These are phyloP conservation scores for Tuber indicum DNA, from an alignment of 495 filamentous ascomycete species.

Conservation along the genomic window DNA sequence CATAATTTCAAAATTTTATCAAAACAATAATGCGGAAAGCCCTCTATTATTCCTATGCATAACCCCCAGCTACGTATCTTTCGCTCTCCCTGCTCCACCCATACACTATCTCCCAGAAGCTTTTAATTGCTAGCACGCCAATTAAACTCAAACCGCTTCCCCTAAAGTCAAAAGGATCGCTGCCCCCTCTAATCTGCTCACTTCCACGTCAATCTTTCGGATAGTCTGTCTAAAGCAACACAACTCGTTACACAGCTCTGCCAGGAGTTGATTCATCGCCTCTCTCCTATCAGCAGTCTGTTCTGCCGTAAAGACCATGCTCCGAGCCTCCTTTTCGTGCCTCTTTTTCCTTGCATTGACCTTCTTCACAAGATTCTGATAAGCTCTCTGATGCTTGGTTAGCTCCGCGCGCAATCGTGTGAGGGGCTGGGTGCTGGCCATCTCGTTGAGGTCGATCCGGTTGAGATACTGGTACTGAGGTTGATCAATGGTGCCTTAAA, in stretches of 20 bases:
- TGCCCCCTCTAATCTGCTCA: not conserved
- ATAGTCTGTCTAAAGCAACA: not conserved
- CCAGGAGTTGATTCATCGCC: not conserved
- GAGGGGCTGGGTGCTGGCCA: not conserved
- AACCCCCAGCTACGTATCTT: not conserved
- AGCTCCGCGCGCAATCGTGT: not conserved
- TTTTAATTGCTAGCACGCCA: not conserved
- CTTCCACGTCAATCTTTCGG: not conserved
- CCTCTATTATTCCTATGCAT: not conserved
- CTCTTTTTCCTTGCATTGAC: not conserved
- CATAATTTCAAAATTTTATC: not conserved
- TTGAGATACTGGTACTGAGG: not conserved
- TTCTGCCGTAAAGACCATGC: not conserved
- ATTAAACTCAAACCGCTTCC: not conserved
- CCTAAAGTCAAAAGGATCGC: not conserved
- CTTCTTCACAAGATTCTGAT: not conserved
- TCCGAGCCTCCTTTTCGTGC: not conserved
- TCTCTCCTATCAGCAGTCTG: not conserved
- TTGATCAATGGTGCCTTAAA: not conserved
- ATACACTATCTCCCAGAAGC: not conserved
- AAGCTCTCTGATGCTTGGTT: not conserved
- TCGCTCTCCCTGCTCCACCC: not conserved
- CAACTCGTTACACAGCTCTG: not conserved
- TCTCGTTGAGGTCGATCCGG: not conserved
- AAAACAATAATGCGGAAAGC: not conserved